Evolutionary conservation across 1,284 basidiomycete genomes (phyloP).

Genomic region (Cronartium ribicola): DNA sequence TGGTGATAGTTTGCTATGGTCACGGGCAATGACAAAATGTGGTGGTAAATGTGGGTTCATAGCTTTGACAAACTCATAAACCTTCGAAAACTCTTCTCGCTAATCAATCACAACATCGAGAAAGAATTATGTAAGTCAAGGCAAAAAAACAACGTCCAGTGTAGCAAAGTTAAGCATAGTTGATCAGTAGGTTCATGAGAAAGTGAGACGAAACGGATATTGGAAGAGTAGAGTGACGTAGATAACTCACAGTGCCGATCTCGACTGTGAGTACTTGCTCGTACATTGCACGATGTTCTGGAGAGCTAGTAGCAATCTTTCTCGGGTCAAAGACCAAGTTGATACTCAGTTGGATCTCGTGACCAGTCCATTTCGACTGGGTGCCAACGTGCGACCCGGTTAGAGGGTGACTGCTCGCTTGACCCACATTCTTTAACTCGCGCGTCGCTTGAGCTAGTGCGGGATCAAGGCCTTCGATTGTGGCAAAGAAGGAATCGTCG

Average conservation of each 20-base stretch:
- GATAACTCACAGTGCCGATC: conserved; percentile 2
- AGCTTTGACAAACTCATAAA: neutral
- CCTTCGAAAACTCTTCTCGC: conserved; percentile 14
- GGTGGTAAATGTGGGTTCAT: conserved; percentile 7
- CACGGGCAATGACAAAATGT: conserved; percentile 19
- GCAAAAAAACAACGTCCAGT: neutral
- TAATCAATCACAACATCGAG: neutral
- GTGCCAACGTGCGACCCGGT: too few species aligned
- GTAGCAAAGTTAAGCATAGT: neutral
- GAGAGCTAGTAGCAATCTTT: neutral
- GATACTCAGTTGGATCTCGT: conserved; percentile 5
- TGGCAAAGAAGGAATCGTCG: neutral
- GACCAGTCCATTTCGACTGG: neutral
- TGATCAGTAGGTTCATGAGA: neutral
- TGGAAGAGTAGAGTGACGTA: neutral
- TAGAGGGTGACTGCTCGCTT: too few species aligned
- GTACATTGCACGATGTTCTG: neutral
- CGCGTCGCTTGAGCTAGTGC: neutral
- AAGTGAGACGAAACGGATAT: neutral
- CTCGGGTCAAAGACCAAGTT: conserved; percentile 25
- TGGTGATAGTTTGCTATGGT: conserved; percentile 34
- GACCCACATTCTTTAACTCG: neutral
- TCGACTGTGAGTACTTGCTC: neutral
- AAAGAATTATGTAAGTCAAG: neutral
- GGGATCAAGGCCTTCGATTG: neutral